Base-by-base conservation (phyloP, 2,329 filamentous ascomycete species). In the Bimuria novae-zelandiae region DNA sequence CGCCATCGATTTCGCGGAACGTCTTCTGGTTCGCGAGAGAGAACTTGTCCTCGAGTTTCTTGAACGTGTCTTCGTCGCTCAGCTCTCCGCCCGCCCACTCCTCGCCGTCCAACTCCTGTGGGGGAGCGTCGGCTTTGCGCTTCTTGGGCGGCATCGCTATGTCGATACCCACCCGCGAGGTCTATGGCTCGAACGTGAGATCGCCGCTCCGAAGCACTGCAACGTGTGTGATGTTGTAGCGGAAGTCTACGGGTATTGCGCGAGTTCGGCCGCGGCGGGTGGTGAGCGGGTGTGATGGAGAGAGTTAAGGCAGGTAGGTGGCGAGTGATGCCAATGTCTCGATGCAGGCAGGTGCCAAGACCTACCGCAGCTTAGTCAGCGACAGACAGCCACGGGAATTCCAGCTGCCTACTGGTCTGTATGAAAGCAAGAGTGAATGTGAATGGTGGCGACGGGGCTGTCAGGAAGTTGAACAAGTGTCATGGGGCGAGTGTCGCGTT, bases 101-200 rank as follows among this genome's bases (percentile, higher is more conserved):
- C 32, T 80, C 81, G 68, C 82, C 86, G 59, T 85, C 83, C 59
- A 80, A 79, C 70, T 82, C 84, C 52, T 81, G 77, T 52, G 71
- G 76, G 48, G 67, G 67, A 23, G 57, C 62, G 44, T 66, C 62
- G n/a, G 74, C 75, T 63, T 79, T 79, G 46, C 77, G 78, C 62
- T 79, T 79, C n/a, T 47, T 47, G 22, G 75, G 70, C 33, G 77
- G 70, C 75, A 77, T 78, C 16, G 49, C 60, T 59, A 50, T 39
- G 51, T 37, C 45, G 40, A 47, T 43, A 45, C 27, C 43, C 12
- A 30, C 33, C 42, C 50, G 33, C 76, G 74, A 44, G 36, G 42
- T 23, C 47, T 36, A 54, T 22, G 77, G 80, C 52, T 77, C 74
- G 52, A 27, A 27, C 25, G 25, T 76, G 62, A 75, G 77, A 69